A percentile compares a stretch with the other conserved stretches of the same genome.
Evolutionary conservation across 163 green algal genomes (phyloP).

Genomic region (Chlorella variabilis): DNA sequence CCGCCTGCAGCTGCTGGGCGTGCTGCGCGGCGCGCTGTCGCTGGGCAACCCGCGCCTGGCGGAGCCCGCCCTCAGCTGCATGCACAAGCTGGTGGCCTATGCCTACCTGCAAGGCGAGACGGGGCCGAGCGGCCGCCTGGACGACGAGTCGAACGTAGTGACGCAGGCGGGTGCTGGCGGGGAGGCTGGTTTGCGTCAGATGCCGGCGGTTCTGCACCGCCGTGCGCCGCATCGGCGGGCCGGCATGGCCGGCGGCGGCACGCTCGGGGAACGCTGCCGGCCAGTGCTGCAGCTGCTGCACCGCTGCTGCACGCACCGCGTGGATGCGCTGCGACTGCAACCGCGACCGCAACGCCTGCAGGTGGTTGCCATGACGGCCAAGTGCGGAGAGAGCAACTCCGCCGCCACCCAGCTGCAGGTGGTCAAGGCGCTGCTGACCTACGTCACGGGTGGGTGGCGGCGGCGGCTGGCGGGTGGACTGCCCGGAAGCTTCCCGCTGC

Average conservation of each 20-base stretch:
- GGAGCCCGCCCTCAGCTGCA: slow-evolving; percentile 80
- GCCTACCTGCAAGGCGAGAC: slow-evolving; percentile 87
- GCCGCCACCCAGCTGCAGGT: slow-evolving; percentile 75
- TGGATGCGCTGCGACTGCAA: too few relatives aligned
- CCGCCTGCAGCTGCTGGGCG: slow-evolving; percentile 68
- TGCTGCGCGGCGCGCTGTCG: slow-evolving; percentile 71
- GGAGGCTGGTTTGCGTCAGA: too few relatives aligned
- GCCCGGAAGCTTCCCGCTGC: neutral
- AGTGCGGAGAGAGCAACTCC: slow-evolving; percentile 68
- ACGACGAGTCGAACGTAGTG: slow-evolving; percentile 61
- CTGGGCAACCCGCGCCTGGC: slow-evolving; percentile 63
- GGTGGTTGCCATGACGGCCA: slow-evolving; percentile 76
- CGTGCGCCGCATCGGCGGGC: neutral
- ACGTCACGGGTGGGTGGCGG: slow-evolving; percentile 62
- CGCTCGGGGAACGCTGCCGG: too few relatives aligned
- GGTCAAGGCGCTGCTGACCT: slow-evolving; percentile 86
- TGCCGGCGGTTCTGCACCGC: neutral
- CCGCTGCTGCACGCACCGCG: too few relatives aligned
- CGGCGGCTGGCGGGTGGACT: neutral
- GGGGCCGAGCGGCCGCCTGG: slow-evolving; percentile 53
- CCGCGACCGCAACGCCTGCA: too few relatives aligned
- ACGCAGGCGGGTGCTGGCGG: slow-evolving; percentile 12
- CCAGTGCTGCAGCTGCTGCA: too few relatives aligned
- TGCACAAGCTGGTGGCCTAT: slow-evolving; percentile 93
- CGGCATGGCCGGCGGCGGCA: too few relatives aligned